Base-by-base conservation (phyloP, 306 rosid genomes). In the Acacia melanoxylon region DNA sequence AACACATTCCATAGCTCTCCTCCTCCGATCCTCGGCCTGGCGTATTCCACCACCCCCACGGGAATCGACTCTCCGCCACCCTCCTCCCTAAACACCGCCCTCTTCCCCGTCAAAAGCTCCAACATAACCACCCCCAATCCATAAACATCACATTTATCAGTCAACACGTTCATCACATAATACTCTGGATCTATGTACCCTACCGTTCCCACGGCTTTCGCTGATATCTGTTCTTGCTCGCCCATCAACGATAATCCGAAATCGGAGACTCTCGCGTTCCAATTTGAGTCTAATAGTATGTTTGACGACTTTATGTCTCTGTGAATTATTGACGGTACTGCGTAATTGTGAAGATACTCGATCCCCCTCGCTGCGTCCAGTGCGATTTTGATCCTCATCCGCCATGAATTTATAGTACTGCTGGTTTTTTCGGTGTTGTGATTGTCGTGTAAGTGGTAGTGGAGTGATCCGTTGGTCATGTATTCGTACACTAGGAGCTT, bases 121-220 rank as follows among this genome's bases (percentile, higher is more conserved):
- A 88, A 54, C 83, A 88, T 3, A 29, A 88, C 88, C 59, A 88
- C 85, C 68, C 91, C 91, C 42, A 88, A 80, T 62, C 91, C 89
- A 74, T 88, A 88, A 4, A 85, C 91, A 80, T 88, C 91, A 70
- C 91, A 85, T 37, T 85, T 88, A 74, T 87, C 78, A 7, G 91
- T 88, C 44, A 85, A 77, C 9, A 88, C 89, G 72, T 80, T 88
- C 29, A 80, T 35, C 2, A 82, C 88, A 56, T 85, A 88, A 83
- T 88, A 88, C 87, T 88, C 91, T 1, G 91, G 90, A 27, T 88
- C 91, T 77, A 88, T 88, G 66, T 88, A 88, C 3, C 91, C 91
- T 13, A 88, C 87, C 0, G 91, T 88, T 29, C 91, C 91, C 14
- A 80, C 91, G 1, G 89, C 91, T 22, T 52, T 77, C 2, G 59